Base-by-base conservation (phyloP, 345 rosid species). In the Carallia brachiata region DNA sequence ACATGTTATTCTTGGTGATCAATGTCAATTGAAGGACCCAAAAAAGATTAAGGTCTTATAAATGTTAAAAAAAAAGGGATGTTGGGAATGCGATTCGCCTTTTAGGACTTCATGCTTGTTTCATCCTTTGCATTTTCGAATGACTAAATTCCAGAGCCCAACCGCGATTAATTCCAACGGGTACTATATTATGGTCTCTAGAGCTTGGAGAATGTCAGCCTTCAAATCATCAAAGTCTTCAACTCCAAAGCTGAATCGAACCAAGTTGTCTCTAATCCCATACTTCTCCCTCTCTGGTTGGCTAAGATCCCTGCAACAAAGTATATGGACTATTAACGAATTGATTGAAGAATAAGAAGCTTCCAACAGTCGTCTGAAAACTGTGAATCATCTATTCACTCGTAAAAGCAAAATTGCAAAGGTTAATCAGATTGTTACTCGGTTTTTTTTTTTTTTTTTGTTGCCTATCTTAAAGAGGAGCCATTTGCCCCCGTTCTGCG, bases 191-290 rank as follows among this genome's bases (percentile, higher is more conserved):
- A 89, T 86, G 72, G 83, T 52, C 17, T 82, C 94, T 65, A 95
- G 88, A 52, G 98, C 97, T 81, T 95, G 98, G 69, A 95, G 86
- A 17, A 95, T 15, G 75, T 95, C 99, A 44, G 87, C 89, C 87
- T 90, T 86, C 83, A 95, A 52, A 78, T 95, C 99, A 67, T 95
- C 86, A 0, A 95, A 89, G 84, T 84, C 98, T 82, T 95, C 99
- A 28, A 90, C 90, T 62, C 99, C 98, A 63, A 90, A 90, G 84
- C 98, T 90, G 81, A 95, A 95, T 47, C 98, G 87, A 61, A 95
- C 86, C 90, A 95, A 72, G 86, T 90, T 95, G 65, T 95, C 99
- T 85, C 66, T 83, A 28, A 95, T 95, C 74, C 96, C 97, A 27
- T 86, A 90, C 81, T 82, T 89, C 1, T 70, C 85, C 76, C 98